Conservation (phyloP, 148 eudicot genomes). For the Tetragonia tetragonoides region DNA sequence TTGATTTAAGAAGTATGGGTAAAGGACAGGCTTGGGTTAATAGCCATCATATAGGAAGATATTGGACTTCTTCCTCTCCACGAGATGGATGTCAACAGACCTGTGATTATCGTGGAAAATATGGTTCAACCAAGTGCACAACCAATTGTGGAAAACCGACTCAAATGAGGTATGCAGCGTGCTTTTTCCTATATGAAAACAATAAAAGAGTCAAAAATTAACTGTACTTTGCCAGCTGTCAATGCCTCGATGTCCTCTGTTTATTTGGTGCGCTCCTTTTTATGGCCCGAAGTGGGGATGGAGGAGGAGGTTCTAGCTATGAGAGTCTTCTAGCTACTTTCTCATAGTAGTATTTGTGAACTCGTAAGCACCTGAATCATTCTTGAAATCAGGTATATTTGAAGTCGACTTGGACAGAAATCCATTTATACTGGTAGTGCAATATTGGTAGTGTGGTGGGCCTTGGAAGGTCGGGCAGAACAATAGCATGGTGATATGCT, state of each 20-base stretch:
- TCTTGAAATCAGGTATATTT: not conserved
- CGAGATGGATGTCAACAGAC: conserved; percentile 62
- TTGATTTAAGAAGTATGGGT: conserved; percentile 83
- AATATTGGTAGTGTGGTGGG: not conserved
- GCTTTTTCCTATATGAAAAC: conserved; percentile 2
- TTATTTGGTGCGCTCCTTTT: not conserved
- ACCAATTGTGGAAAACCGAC: conserved; percentile 92
- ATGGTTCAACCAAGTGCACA: conserved; percentile 66
- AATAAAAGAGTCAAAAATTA: not conserved
- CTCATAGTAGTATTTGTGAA: not conserved
- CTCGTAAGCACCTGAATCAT: not conserved
- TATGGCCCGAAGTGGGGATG: not conserved
- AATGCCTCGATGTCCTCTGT: not conserved
- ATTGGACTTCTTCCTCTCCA: conserved; percentile 67
- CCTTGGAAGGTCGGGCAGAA: not conserved
- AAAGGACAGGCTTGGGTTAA: conserved; percentile 98
- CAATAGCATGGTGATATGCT: not conserved
- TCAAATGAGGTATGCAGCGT: conserved; percentile 60
- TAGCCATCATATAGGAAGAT: conserved; percentile 93
- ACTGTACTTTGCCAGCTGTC: not conserved
- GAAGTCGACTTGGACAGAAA: not conserved
- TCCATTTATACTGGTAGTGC: too few species aligned
- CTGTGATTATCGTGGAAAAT: conserved; percentile 86
- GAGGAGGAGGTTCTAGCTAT: too few species aligned
- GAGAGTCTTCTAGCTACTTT: not conserved